Conservation (phyloP, 2,329 filamentous ascomycete species). For the Emergomyces orientalis region DNA sequence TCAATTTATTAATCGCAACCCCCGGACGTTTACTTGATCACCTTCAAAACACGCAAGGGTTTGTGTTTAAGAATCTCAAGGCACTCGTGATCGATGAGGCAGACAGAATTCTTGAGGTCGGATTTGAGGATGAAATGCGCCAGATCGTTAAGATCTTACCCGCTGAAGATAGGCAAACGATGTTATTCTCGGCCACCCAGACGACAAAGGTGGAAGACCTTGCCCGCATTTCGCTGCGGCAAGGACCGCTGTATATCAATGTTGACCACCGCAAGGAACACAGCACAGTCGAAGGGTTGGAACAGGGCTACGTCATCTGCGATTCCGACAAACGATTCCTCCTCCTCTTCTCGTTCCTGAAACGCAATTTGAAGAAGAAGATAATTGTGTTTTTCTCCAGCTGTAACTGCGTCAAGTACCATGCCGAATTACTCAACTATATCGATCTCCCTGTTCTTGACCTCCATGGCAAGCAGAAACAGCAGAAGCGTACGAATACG, state of each 20-base stretch:
- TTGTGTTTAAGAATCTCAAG: conserved; percentile 86
- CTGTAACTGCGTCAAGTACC: conserved; percentile 91
- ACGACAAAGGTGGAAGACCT: conserved; percentile 98
- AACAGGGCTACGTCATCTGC: conserved; percentile 92
- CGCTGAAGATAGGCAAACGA: conserved; percentile 78
- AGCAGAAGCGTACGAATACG: conserved; percentile 96
- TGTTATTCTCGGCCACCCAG: conserved; percentile 98
- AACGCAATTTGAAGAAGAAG: conserved; percentile 89
- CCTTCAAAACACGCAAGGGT: conserved; percentile 80
- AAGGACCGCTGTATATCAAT: conserved; percentile 92
- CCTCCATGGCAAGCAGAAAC: conserved; percentile 92
- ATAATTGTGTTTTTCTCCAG: conserved; percentile 94
- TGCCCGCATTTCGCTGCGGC: conserved; percentile 81
- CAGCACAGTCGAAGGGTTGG: conserved; percentile 83
- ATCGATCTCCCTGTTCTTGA: conserved; percentile 86
- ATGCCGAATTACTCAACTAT: conserved; percentile 91
- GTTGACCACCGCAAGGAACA: conserved; percentile 84
- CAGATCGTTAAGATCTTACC: conserved; percentile 92
- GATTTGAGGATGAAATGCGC: conserved; percentile 97
- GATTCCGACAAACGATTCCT: conserved; percentile 91
- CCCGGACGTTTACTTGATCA: conserved; percentile 90
- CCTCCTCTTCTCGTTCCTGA: conserved; percentile 87
- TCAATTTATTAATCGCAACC: conserved; percentile 90
- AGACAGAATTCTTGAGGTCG: conserved; percentile 90
- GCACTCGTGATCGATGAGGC: conserved; percentile 93